Base-by-base conservation (phyloP, 768 basidiomycete genomes). In the Suillus subalutaceus region DNA sequence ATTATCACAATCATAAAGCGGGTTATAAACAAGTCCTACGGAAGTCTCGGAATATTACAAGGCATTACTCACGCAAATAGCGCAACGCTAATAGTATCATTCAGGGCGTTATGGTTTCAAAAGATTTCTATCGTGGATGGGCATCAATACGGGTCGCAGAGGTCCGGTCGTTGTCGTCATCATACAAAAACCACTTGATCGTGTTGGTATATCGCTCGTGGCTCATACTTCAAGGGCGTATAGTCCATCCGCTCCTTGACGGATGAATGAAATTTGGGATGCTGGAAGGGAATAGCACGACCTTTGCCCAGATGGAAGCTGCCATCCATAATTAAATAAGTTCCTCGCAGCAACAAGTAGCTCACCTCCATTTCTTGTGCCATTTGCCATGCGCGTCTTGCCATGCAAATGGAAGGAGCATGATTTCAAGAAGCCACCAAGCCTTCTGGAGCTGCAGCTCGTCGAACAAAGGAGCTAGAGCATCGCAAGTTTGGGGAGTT, bases 361-460 rank as follows among this genome's bases (percentile, higher is more conserved):
- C 89, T 64, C 68, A 92, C 91, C 80, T 80, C 76, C 82, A 85
- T 53, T 77, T 77, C 9, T 66, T 78, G 67, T 86, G 84, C 90
- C 89, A 91, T 18, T 69, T 71, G 2, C 87, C 85, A 1, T 82
- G 60, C 0, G 66, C 68, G 65, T 91, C 87, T 72, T 92, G 90
- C 82, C 83, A 89, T 23, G 79, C 73, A 69, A 82, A 85, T 46
- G 71, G 73, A 63, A 83, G 71, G 18, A 89, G 91, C 0, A 92
- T 37, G 35, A 91, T 76, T 76, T 94, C 92, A 43, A 92, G 76
- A n/a, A 90, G 41, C 90, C 89, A 90, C 92, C 92, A 94, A 1
- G 79, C 6, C 23, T 74, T 76, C 18, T 74, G 73, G 9, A 59
- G 57, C 72, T 78, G 74, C 55, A 93, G 76, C 67, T 79, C 63